Evolutionary conservation across 768 basidiomycete genomes (phyloP), one percentile per base, ranked within the genome.

Genomic region (Serpula lacrymans): DNA sequence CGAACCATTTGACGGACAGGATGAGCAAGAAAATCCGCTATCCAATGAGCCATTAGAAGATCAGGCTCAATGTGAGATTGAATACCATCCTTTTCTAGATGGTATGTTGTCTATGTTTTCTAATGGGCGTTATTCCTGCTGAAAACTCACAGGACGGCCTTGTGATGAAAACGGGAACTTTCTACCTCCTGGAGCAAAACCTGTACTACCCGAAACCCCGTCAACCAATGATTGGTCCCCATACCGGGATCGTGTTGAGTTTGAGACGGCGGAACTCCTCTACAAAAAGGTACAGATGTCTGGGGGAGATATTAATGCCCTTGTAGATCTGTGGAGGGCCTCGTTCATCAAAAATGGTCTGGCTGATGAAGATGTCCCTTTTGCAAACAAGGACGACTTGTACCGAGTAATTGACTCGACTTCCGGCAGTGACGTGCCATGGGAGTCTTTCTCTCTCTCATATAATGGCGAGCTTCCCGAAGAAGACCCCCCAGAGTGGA

Each of bases 331-430:
- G 6, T 52, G 50, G 46, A 48, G 28, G 3, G 33, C 44, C 3
- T 31, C 46, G 0, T 40, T 39, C 25, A n/a, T 39, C 32, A 26
- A 42, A n/a, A 47, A 47, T 17, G 23, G 26, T 20, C n/a, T n/a
- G n/a, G n/a, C n/a, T n/a, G n/a, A n/a, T n/a, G 41, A 42, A 4
- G 4, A 9, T 5, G 54, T 66, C 3, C 64, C 67, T 1, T 71
- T 67, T 42, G 37, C 39, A 0, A 52, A 57, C 30, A 43, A 62
- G 34, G 23, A 47, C 7, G 60, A 70, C 25, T 30, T 70, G 3
- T 58, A 64, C 27, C 25, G 23, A 0, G 56, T 49, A 0, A 70
- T 74, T 22, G 65, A 72, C 34, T 26, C 42, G 0, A 69, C 60
- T 13, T 36, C 39, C 5, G 33, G 55, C 33, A 67, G 70, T 8